Base-by-base conservation (phyloP, 441 rosid genomes). In the Isatis lusitanica region DNA sequence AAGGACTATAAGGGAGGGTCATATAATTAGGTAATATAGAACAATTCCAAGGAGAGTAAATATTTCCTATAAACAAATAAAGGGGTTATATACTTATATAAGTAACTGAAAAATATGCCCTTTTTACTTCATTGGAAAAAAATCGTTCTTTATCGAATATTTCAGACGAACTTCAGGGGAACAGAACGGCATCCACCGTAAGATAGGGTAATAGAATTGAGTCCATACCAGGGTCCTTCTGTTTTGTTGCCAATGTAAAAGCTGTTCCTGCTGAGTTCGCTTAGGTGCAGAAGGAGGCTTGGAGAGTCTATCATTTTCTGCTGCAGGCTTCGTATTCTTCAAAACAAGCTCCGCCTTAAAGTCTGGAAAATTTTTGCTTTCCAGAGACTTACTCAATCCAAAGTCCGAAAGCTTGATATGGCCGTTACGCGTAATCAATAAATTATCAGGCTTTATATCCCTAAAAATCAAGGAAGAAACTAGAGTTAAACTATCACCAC, bases 381-480 rank as follows among this genome's bases (percentile, higher is more conserved):
- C 88, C 53, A 86, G 68, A 67, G 90, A 86, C 74, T 86, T 86
- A 55, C 90, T 84, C 74, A 86, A 78, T 40, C 90, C 90, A 79
- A 86, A 86, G 79, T 86, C 90, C 15, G 88, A 86, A 40, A 86
- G 85, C 83, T 84, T 86, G 83, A 84, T 86, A 77, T 84, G 88
- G 47, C 90, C 88, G 11, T 84, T 33, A 73, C 77, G 79, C 71
- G 85, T 86, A 38, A 84, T 86, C 80, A 86, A 85, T 67, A 86
- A 66, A 79, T 84, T 86, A 74, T 86, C 90, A 75, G 90, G 90
- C 79, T 86, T 86, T 75, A 86, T 86, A 76, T 86, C 90, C 75
- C 90, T 86, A 74, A 18, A 82, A 64, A 35, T 52, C 53, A 74
- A 71, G 42, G 63, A 70, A 62, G 56, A 79, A 74, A 57, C 62